These are phyloP conservation scores for Plenodomus biglobosus DNA, from an alignment of 2,329 filamentous ascomycete genomes.

Conservation along the genomic window DNA sequence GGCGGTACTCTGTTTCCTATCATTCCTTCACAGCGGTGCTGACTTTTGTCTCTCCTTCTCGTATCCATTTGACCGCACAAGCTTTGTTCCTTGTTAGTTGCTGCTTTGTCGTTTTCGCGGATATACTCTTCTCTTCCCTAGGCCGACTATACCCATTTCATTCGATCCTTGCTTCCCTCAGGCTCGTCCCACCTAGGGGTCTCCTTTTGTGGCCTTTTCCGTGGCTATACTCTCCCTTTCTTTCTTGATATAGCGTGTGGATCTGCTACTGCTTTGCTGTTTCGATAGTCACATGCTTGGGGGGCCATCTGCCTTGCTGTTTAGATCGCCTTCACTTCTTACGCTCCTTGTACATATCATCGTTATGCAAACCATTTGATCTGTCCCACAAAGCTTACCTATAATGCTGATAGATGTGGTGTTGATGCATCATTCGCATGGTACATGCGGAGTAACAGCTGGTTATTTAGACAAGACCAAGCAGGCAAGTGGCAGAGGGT, in stretches of 20 bases:
- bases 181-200: neutral
- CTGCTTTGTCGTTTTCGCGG: neutral
- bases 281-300: neutral
- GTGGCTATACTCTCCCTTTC: neutral
- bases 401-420: too few relatives aligned
- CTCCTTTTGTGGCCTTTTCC: neutral
- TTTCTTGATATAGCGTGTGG: neutral
- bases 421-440: too few relatives aligned
- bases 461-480: too few relatives aligned
- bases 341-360: slow-evolving; percentile 18
- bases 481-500: too few relatives aligned
- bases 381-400: neutral
- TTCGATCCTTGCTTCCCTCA: neutral
- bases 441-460: too few relatives aligned
- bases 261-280: neutral
- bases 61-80: neutral
- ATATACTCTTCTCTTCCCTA: neutral
- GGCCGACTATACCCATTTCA: neutral
- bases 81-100: neutral
- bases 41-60: slow-evolving; percentile 4
- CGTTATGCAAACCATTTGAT: neutral
- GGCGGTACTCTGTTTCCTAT: slow-evolving; percentile 17
- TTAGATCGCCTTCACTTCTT: slow-evolving; percentile 14
- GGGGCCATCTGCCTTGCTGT: neutral
- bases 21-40: slow-evolving; percentile 13